Conservation (phyloP, 2,329 filamentous ascomycete species). For the Alternaria conjuncta region DNA sequence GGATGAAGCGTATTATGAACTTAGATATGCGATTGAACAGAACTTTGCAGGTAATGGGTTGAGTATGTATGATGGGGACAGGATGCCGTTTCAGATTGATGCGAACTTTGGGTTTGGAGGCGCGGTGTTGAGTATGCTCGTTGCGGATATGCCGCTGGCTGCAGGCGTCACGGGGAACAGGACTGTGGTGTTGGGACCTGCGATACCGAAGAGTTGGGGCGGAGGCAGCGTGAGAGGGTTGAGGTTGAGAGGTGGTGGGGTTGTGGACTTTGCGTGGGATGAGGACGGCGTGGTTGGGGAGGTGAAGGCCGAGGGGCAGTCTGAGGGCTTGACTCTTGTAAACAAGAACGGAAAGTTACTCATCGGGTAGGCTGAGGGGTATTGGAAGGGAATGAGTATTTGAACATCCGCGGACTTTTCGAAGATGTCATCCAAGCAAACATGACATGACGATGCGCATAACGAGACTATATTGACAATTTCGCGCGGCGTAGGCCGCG, state of each 20-base stretch:
- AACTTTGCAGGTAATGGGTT: slow-evolving; percentile 61
- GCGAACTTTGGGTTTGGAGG: slow-evolving; percentile 66
- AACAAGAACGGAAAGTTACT: slow-evolving; percentile 16
- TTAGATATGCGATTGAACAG: slow-evolving; percentile 56
- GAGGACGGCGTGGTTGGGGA: slow-evolving; percentile 44
- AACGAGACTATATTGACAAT: too few relatives aligned
- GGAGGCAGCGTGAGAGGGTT: slow-evolving; percentile 55
- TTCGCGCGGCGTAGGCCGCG: too few relatives aligned
- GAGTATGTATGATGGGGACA: slow-evolving; percentile 57
- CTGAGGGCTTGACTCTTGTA: slow-evolving; percentile 9
- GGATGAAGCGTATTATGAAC: slow-evolving; percentile 55
- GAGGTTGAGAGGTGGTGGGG: slow-evolving; percentile 53
- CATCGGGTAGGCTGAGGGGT: too few relatives aligned
- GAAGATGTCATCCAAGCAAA: too few relatives aligned
- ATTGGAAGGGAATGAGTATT: too few relatives aligned
- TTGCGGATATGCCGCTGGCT: slow-evolving; percentile 55
- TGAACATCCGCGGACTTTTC: too few relatives aligned
- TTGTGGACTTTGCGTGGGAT: slow-evolving; percentile 56
- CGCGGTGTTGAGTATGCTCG: slow-evolving; percentile 59
- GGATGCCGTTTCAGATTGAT: slow-evolving; percentile 64
- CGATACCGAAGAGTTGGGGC: slow-evolving; percentile 56
- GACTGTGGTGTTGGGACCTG: slow-evolving; percentile 56
- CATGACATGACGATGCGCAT: too few relatives aligned
- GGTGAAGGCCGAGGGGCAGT: background rate
- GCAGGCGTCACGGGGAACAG: slow-evolving; percentile 24